phyloP scores from a whole-genome alignment of 225 moss, liverwort and hornwort genomes.

The Neckera pumila region DNA sequence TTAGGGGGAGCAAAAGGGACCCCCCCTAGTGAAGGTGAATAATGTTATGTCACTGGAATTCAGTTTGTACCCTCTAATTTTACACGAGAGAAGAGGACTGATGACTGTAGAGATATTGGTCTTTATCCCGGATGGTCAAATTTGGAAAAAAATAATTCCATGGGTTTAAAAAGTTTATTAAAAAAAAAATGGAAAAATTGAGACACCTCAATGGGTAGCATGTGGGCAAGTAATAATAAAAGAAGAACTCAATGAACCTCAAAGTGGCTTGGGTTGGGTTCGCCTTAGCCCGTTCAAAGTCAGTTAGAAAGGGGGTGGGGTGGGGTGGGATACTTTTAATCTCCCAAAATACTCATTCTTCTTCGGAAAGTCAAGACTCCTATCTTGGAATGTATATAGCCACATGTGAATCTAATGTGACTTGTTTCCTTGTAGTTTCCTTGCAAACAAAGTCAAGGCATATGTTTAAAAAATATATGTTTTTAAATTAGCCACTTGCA shows the following conservation, averaged over 20 bases:
- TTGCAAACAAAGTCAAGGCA: fast-evolving
- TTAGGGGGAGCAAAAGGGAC: too few species aligned
- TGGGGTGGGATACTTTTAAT: not conserved
- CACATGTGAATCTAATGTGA: fast-evolving
- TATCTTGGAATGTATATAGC: fast-evolving
- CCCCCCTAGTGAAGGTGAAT: too few species aligned
- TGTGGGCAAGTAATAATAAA: not conserved
- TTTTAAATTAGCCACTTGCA: fast-evolving
- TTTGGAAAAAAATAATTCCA: too few species aligned
- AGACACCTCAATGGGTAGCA: not conserved
- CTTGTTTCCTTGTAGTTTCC: not conserved
- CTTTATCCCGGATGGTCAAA: too few species aligned
- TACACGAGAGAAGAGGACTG: too few species aligned
- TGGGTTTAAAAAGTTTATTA: too few species aligned
- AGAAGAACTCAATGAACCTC: not conserved
- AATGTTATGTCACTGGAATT: too few species aligned
- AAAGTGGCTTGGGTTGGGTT: not conserved
- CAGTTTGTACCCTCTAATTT: too few species aligned
- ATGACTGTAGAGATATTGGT: too few species aligned
- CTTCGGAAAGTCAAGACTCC: not conserved
- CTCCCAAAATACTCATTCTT: fast-evolving
- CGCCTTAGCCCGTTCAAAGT: too few species aligned
- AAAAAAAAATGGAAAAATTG: not conserved
- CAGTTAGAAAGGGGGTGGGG: too few species aligned
- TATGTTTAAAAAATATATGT: too few species aligned